Conservation (phyloP, 2,329 filamentous ascomycete species). For the Hypoxylon sp. region DNA sequence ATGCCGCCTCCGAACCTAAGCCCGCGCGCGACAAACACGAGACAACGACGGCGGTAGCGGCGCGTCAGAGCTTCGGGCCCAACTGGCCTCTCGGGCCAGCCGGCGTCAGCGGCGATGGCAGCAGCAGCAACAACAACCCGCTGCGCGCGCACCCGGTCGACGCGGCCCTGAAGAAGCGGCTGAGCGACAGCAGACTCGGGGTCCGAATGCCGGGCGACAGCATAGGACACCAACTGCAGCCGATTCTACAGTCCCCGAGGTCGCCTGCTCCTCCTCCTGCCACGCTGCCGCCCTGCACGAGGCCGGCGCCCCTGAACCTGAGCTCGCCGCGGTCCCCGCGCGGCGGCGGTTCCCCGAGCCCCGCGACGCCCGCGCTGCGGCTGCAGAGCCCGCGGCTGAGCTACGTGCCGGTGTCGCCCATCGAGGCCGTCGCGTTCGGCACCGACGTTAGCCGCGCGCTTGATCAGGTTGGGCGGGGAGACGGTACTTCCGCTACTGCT, state of each 20-base stretch:
- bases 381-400: slow-evolving; percentile 38
- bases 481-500: not conserved
- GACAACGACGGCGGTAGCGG: slow-evolving; percentile 19
- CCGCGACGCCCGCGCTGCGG: slow-evolving; percentile 20
- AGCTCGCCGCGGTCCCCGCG: not conserved
- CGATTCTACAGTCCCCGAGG: slow-evolving; percentile 16
- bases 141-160: slow-evolving; percentile 40
- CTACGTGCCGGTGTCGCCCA: slow-evolving; percentile 39
- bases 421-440: slow-evolving; percentile 36
- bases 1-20: not conserved
- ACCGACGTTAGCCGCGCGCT: slow-evolving; percentile 14
- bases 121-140: slow-evolving; percentile 36
- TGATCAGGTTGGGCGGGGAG: not conserved
- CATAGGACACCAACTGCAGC: not conserved
- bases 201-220: not conserved
- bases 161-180: slow-evolving; percentile 33
- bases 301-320: slow-evolving; percentile 17
- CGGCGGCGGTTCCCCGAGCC: slow-evolving; percentile 12
- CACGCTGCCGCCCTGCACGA: slow-evolving; percentile 19
- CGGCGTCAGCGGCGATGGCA: too few relatives aligned
- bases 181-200: slow-evolving; percentile 14
- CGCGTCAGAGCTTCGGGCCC: slow-evolving; percentile 34
- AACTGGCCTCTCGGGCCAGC: slow-evolving; percentile 41
- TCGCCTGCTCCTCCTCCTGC: too few relatives aligned
- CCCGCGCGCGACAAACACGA: slow-evolving; percentile 17